These are phyloP conservation scores for Bisporella sp. DNA, from an alignment of 2,329 filamentous ascomycete species.

Conservation along the genomic window DNA sequence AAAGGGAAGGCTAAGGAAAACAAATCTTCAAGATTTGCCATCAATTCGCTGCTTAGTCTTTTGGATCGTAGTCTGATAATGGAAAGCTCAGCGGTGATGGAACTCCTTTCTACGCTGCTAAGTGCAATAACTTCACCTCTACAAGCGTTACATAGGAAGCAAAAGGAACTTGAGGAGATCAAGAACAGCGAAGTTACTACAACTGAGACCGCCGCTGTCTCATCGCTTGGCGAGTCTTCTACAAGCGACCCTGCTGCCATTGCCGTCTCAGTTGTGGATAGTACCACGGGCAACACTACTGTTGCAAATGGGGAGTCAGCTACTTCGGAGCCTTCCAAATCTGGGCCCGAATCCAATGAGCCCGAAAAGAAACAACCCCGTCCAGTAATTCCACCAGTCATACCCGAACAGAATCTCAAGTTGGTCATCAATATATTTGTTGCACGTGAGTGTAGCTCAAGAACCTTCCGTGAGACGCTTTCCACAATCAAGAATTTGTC, in stretches of 20 bases:
- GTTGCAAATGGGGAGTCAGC: conserved; percentile 14
- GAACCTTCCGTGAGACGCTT: conserved; percentile 95
- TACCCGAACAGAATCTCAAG: conserved; percentile 83
- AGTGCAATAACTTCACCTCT: conserved; percentile 85
- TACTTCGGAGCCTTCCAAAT: conserved; percentile 17
- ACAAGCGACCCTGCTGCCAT: neutral
- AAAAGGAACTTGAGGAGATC: conserved; percentile 30
- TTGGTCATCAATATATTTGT: conserved; percentile 96
- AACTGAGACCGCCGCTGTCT: neutral
- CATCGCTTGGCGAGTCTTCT: neutral
- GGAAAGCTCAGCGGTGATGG: conserved; percentile 96
- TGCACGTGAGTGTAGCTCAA: conserved; percentile 90
- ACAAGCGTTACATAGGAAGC: conserved; percentile 70
- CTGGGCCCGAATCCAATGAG: conserved; percentile 22
- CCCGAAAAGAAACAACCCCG: conserved; percentile 26
- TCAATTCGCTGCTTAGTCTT: conserved; percentile 83
- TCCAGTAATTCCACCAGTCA: conserved; percentile 70
- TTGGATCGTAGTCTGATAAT: conserved; percentile 93
- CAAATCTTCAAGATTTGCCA: conserved; percentile 78
- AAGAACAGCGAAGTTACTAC: conserved; percentile 1
- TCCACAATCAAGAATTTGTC: conserved; percentile 99
- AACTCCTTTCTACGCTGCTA: conserved; percentile 78
- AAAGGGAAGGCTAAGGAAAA: conserved; percentile 85
- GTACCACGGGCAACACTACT: conserved; percentile 3
- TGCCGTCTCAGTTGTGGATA: conserved; percentile 3